Percentiles rank a stretch among this genome's conserved stretches.
phyloP scores from a whole-genome alignment of 495 filamentous ascomycete species.

The Xylaria intraflava region DNA sequence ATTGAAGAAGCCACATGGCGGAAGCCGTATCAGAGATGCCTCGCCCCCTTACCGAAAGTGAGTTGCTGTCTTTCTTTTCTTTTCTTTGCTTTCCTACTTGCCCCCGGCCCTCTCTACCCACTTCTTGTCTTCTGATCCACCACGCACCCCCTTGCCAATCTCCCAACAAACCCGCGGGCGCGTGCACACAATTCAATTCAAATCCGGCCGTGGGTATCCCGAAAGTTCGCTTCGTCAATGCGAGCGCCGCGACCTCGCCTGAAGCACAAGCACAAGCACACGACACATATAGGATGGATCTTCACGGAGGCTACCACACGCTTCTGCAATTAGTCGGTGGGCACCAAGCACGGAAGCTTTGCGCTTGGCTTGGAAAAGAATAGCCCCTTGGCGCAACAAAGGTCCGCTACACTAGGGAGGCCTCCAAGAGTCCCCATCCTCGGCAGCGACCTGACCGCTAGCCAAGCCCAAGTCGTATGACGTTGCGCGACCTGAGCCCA shows the following conservation, averaged over 20 bases:
- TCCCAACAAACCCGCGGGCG: background rate
- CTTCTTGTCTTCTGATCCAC: background rate
- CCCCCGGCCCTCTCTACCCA: background rate
- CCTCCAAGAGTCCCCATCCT: background rate
- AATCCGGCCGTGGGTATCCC: background rate
- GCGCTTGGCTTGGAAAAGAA: conserved; percentile 3
- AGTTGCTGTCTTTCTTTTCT: conserved; percentile 21
- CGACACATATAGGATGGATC: too few species aligned
- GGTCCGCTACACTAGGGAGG: background rate
- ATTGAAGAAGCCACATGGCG: conserved; percentile 36
- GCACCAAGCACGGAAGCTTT: background rate
- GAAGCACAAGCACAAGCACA: too few species aligned
- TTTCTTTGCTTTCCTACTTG: conserved; percentile 1
- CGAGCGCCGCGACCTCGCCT: too few species aligned
- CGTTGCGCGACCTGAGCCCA: conserved; percentile 7
- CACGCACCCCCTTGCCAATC: background rate
- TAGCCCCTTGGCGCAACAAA: background rate
- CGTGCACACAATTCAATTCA: background rate
- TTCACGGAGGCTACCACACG: background rate
- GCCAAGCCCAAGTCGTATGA: conserved; percentile 10
- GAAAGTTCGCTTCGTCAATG: background rate
- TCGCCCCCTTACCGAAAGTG: conserved; percentile 43
- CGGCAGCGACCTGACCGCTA: background rate
- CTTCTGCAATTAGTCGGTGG: background rate
- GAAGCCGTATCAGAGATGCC: conserved; percentile 34